Evolutionary conservation across 1,284 basidiomycete species (phyloP), one percentile per base, ranked within the genome.

Genomic region (Cutaneotrichosporon sp.): DNA sequence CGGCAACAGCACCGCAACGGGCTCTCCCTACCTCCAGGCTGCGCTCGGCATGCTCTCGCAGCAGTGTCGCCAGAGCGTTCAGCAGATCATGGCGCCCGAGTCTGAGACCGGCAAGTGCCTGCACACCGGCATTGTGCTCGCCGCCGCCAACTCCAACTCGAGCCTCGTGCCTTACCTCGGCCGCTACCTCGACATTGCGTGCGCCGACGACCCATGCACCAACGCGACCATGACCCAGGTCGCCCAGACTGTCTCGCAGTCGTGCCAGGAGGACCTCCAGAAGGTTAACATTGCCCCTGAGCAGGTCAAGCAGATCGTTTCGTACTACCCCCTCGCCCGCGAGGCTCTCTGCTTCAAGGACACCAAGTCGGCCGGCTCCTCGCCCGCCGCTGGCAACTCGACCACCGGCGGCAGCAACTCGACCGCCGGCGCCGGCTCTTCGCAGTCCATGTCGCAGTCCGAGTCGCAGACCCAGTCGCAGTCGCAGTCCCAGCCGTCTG

Each of bases 341-440:
- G 70, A 76, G 56, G 59, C 72, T 13, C 49, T 60, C 17, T 76
- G 73, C 42, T 59, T 74, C 56, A 68, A 72, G 54, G 36, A 46
- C 45, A 26, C 10, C 35, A 37, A 18, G 4, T 10, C 43, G 4
- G n/a, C n/a, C 43, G 43, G 7, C 35, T 14, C 36, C 35, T 18
- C n/a, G 20, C 22, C 26, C 35, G 44, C 33, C 14, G 20, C 47
- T 13, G 49, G 49, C 17, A 44, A 44, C 41, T 21, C 22, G n/a
- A 44, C 47, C 46, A 4, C 21, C 38, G 13, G 8, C 36, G 36
- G 18, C 10, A 20, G 4, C 13, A 10, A 17, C 33, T 36, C 44
- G 44, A 20, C 44, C 18, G 30, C 44, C 9, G 33, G 18, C 20
- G 30, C 17, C 18, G 5, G 14, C 14, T 12, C 8, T 4, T 17